A percentile compares a stretch with the other conserved stretches of the same genome.
phyloP scores from a whole-genome alignment of 1,284 basidiomycete species.

The Ustilago cynodontis region DNA sequence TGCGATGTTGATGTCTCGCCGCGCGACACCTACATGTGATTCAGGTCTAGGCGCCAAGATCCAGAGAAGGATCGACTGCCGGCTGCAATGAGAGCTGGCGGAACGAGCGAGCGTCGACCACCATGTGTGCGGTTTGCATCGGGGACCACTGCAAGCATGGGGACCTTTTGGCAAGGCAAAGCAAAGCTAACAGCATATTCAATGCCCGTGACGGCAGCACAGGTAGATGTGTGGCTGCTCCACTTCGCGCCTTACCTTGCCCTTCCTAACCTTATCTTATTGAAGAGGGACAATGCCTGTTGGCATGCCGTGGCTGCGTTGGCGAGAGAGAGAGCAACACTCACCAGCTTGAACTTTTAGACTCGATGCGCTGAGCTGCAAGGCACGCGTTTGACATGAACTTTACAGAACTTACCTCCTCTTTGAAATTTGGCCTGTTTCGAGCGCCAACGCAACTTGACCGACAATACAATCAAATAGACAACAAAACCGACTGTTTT shows the following conservation, averaged over 20 bases:
- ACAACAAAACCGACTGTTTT: no score
- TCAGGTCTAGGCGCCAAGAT: not conserved
- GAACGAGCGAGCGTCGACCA: not conserved
- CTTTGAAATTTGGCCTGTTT: no score
- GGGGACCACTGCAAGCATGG: not conserved
- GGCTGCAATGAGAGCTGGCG: no score
- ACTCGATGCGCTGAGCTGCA: slow-evolving; percentile 9
- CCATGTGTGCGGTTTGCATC: not conserved
- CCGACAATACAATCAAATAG: no score
- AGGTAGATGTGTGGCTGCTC: not conserved
- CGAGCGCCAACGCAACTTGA: no score
- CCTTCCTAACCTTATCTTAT: not conserved
- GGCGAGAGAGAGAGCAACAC: not conserved
- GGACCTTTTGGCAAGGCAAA: not conserved
- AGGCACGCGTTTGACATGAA: slow-evolving; percentile 29
- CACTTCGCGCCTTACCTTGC: not conserved
- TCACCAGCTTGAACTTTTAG: not conserved
- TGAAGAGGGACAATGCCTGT: not conserved
- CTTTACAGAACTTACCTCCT: not conserved
- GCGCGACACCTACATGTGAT: not conserved
- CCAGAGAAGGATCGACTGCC: not conserved
- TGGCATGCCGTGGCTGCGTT: slow-evolving; percentile 4
- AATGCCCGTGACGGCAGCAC: not conserved
- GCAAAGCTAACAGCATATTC: not conserved
- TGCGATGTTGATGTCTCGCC: no score